Evolutionary conservation across 2,329 filamentous ascomycete genomes (phyloP), one percentile per base, ranked within the genome.

Genomic region (Corynespora cassiicola): DNA sequence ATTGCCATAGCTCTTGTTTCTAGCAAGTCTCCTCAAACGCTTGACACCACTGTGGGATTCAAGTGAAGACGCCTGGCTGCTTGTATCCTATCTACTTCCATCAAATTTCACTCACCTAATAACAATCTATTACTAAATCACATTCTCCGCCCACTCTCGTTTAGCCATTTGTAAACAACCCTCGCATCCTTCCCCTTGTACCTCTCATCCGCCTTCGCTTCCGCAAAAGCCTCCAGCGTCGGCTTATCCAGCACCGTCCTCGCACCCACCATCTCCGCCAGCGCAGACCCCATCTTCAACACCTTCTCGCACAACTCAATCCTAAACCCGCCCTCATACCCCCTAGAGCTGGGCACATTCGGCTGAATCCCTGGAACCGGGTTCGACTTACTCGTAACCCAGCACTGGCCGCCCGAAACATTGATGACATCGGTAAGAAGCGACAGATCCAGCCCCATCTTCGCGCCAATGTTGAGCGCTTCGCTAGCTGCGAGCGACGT

Each of bases 381-480:
- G 65, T 96, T 97, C 70, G 96, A 96, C 42, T 95, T 77, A 69
- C 95, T 90, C 50, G 85, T 91, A 1, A 91, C 90, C 92, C 92
- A 97, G 75, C 91, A 96, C 47, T 79, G 81, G 2, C 94, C 94
- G 0, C 91, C 96, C 51, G 87, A 90, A 1, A 87, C 86, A 62
- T 96, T 96, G 72, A 97, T 88, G 61, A 97, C 82, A 36, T 86
- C 84, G 0, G 88, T 87, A 2, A 97, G 76, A 3, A 83, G 82
- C 37, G 75, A 75, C 2, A 80, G 71, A 39, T 84, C 75, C 3
- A 85, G 68, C 1, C 80, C 80, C 77, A 79, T 82, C 27, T 75
- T 72, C 12, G 82, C 71, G 5, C 80, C 81, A 46, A 85, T 74
- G 42, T 83, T 82, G 75, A 85, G 80, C 3, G 80, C 81, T 56